Conservation (phyloP, 2,329 filamentous ascomycete species). For the Dryadomyces quercivorus region DNA sequence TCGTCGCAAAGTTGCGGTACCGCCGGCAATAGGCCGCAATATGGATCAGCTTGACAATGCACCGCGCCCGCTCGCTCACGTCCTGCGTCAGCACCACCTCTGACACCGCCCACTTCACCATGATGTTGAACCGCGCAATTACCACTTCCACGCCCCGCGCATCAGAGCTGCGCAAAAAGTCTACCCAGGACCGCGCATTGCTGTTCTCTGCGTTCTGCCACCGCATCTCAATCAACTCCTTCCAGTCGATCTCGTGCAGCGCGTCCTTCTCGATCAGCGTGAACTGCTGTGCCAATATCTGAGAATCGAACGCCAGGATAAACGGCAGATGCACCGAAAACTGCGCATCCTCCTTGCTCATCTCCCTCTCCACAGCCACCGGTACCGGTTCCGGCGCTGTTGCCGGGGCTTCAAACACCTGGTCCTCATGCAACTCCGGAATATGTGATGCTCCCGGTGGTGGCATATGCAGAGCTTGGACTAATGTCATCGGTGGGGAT, state of each 20-base stretch:
- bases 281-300: conserved; percentile 69
- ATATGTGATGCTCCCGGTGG: conserved; percentile 25
- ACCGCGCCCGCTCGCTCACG: conserved; percentile 59
- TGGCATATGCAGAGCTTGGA: conserved; percentile 32
- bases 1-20: conserved; percentile 72
- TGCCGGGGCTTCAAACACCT: neutral
- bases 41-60: conserved; percentile 72
- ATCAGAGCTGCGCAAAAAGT: conserved; percentile 61
- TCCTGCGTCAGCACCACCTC: conserved; percentile 65
- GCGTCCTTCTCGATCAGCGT: conserved; percentile 80
- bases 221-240: conserved; percentile 70
- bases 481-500: conserved; percentile 35
- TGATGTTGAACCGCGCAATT: conserved; percentile 76
- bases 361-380: neutral
- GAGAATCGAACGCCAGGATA: conserved; percentile 68
- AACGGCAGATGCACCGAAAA: conserved; percentile 60
- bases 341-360: conserved; percentile 8
- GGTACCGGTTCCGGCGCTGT: neutral
- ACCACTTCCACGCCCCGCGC: conserved; percentile 71
- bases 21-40: conserved; percentile 64
- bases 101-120: conserved; percentile 78
- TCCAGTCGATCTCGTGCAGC: conserved; percentile 79
- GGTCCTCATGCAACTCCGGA: conserved; percentile 25
- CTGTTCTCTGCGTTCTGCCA: conserved; percentile 61
- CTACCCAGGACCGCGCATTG: conserved; percentile 65